phyloP scores from a whole-genome alignment of 2,329 filamentous ascomycete genomes.

The Aspergillus oerlinghausenensis region DNA sequence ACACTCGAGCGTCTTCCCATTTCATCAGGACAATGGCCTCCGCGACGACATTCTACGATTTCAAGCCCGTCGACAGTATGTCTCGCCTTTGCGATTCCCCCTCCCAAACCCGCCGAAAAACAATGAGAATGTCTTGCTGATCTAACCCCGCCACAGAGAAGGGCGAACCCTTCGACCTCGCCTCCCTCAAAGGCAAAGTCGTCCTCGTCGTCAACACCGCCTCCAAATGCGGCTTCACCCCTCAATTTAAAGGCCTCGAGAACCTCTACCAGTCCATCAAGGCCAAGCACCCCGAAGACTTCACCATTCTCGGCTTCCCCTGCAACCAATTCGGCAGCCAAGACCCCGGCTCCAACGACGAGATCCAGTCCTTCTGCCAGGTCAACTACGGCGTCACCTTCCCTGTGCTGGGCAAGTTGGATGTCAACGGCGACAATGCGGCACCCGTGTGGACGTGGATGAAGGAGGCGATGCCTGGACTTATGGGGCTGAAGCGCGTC shows the following conservation, averaged over 20 bases:
- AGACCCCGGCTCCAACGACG: slow-evolving; percentile 77
- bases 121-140: slow-evolving; percentile 6
- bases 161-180: slow-evolving; percentile 66
- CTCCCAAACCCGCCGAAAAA: not conserved
- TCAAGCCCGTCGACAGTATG: slow-evolving; percentile 55
- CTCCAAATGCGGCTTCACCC: slow-evolving; percentile 98
- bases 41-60: slow-evolving; percentile 56
- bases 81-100: slow-evolving; percentile 10
- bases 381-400: slow-evolving; percentile 92
- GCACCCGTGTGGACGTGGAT: slow-evolving; percentile 75
- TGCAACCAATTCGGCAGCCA: slow-evolving; percentile 97
- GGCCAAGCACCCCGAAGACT: slow-evolving; percentile 66
- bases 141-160: slow-evolving; percentile 52
- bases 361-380: slow-evolving; percentile 82
- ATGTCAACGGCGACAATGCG: slow-evolving; percentile 84
- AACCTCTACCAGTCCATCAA: slow-evolving; percentile 77
- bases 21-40: slow-evolving; percentile 47
- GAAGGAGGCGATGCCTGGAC: slow-evolving; percentile 67
- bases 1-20: not conserved
- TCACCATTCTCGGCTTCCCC: slow-evolving; percentile 89
- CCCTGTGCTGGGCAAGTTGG: slow-evolving; percentile 84
- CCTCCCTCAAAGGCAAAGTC: slow-evolving; percentile 80
- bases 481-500: slow-evolving; percentile 82
- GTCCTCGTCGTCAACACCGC: slow-evolving; percentile 96
- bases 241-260: slow-evolving; percentile 88